Evolutionary conservation across 1,284 basidiomycete genomes (phyloP).

Genomic region (Cronartium quercuum): DNA sequence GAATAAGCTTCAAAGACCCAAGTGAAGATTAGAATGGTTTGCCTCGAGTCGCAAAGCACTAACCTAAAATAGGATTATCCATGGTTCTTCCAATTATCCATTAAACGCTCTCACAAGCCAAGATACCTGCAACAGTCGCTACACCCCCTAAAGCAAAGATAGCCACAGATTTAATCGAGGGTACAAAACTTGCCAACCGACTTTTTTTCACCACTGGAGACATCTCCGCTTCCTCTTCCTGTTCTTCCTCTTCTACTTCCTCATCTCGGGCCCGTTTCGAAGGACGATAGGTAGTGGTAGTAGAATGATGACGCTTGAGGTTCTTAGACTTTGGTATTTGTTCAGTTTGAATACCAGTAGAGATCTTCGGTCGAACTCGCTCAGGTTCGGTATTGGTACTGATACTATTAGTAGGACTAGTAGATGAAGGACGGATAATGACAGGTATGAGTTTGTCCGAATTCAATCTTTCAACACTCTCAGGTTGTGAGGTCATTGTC

Average conservation of each 20-base stretch:
- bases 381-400: neutral
- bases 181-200: neutral
- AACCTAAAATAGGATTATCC: no score
- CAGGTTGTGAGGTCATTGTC: no score
- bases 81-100: no score
- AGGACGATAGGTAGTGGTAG: no score
- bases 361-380: neutral
- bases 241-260: neutral
- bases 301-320: no score
- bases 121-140: constrained; percentile 33
- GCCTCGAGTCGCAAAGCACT: no score
- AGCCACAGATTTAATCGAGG: constrained; percentile 10
- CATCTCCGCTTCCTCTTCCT: neutral
- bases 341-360: neutral
- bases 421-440: neutral
- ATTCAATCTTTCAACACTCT: no score
- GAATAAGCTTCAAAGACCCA: no score
- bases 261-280: no score
- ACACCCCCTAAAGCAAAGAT: constrained; percentile 35
- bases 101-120: constrained; percentile 25
- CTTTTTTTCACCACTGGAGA: constrained; percentile 1
- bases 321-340: neutral
- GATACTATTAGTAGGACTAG: neutral
- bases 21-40: no score
- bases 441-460: no score